Evolutionary conservation across 306 rosid genomes (phyloP).

Genomic region (Vigna hirtella): DNA sequence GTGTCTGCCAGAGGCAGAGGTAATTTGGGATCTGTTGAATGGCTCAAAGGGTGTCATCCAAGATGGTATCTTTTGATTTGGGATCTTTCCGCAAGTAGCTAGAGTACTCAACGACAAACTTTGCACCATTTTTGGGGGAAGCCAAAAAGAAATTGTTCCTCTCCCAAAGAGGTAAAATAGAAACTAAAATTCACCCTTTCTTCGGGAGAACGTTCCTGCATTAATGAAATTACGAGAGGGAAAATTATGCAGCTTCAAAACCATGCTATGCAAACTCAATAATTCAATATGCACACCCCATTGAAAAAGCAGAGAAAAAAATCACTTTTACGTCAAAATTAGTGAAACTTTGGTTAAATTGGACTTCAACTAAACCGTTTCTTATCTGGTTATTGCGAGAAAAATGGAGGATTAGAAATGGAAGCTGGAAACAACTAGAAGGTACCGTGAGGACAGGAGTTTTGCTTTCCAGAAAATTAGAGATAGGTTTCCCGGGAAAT

Average conservation of each 20-base stretch:
- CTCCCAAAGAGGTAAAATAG: slow-evolving; percentile 29
- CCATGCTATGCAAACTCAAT: slow-evolving; percentile 17
- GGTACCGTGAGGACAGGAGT: slow-evolving; percentile 1
- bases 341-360: slow-evolving; percentile 19
- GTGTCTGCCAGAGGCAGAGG: slow-evolving; percentile 46
- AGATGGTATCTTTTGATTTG: slow-evolving; percentile 36
- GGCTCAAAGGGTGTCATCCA: slow-evolving; percentile 60
- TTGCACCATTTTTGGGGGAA: slow-evolving; percentile 60
- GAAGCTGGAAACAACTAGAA: slow-evolving; percentile 29
- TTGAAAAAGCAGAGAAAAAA: neutral
- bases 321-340: neutral
- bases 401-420: slow-evolving; percentile 8
- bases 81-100: slow-evolving; percentile 54
- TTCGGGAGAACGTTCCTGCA: slow-evolving; percentile 29
- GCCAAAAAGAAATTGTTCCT: slow-evolving; percentile 18
- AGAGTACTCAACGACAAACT: slow-evolving; percentile 67
- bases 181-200: slow-evolving; percentile 30
- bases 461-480: slow-evolving; percentile 19
- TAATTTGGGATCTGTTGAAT: slow-evolving; percentile 49
- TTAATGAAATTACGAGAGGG: slow-evolving; percentile 25
- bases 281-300: neutral
- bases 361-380: slow-evolving; percentile 19
- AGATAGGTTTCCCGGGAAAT: slow-evolving; percentile 27
- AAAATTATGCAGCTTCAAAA: slow-evolving; percentile 31
- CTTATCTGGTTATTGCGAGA: neutral